Percentiles rank a stretch among this genome's conserved stretches.
phyloP scores from a whole-genome alignment of 2,329 filamentous ascomycete species.

The Lasiodiplodia theobromae region DNA sequence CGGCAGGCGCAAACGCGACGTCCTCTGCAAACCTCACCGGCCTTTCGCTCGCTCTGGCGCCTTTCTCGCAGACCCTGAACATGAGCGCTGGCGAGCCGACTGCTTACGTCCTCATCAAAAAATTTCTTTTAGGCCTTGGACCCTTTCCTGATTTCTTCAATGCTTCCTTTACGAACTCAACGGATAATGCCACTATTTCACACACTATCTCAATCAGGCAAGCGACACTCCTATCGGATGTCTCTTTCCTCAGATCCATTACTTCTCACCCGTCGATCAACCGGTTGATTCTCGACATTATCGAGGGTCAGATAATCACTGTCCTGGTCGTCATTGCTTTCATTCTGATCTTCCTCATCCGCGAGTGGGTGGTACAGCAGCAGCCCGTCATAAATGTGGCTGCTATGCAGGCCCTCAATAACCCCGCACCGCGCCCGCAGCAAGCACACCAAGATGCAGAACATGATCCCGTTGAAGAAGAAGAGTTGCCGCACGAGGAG shows the following conservation, averaged over 20 bases:
- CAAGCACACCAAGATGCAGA: conserved; percentile 34
- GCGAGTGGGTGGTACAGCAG: conserved; percentile 98
- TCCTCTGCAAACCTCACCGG: conserved; percentile 31
- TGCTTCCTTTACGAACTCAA: conserved; percentile 37
- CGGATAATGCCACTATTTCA: conserved; percentile 40
- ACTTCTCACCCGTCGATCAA: conserved; percentile 78
- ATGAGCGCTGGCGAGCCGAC: conserved; percentile 53
- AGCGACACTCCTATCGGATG: conserved; percentile 61
- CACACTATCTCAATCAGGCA: conserved; percentile 34
- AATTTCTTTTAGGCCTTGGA: conserved; percentile 46
- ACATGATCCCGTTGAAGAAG: conserved; percentile 33
- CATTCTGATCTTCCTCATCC: conserved; percentile 93
- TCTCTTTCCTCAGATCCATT: conserved; percentile 60
- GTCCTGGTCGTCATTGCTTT: conserved; percentile 90
- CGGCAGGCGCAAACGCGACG: conserved; percentile 35
- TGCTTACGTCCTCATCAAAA: conserved; percentile 55
- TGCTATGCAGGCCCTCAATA: conserved; percentile 43
- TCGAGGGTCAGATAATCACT: conserved; percentile 95
- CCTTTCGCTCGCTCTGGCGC: conserved; percentile 43
- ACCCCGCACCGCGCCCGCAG: conserved; percentile 32
- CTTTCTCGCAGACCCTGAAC: conserved; percentile 50
- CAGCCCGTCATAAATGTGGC: conserved; percentile 89
- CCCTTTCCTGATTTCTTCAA: conserved; percentile 40
- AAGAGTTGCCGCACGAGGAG: conserved; percentile 30
- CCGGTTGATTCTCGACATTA: conserved; percentile 77